A percentile compares a stretch with the other conserved stretches of the same genome.
These are phyloP conservation scores for Colletotrichum lupini DNA, from an alignment of 2,329 filamentous ascomycete species.

Conservation along the genomic window DNA sequence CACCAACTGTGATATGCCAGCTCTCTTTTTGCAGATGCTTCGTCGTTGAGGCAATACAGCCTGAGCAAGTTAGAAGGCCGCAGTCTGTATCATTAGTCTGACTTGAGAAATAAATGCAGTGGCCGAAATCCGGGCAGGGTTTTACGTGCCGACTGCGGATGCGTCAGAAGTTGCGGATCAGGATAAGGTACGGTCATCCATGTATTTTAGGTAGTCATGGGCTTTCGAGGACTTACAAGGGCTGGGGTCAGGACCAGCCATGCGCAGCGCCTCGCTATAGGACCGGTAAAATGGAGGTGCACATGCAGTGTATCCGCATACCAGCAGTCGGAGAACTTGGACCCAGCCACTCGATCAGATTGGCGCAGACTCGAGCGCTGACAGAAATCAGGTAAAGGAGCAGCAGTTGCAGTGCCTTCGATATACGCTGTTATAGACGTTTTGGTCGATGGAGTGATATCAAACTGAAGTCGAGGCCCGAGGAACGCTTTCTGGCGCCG, in stretches of 20 bases:
- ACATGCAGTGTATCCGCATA: conserved; percentile 23
- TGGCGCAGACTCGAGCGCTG: background rate
- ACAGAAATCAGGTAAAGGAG: background rate
- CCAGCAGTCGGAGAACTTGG: background rate
- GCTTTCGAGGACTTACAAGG: conserved; percentile 24
- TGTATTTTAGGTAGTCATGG: conserved; percentile 33
- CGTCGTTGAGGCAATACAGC: background rate
- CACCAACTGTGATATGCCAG: background rate
- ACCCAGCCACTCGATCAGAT: background rate
- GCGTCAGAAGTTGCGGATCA: background rate
- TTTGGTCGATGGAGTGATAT: background rate
- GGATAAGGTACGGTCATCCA: conserved; percentile 22
- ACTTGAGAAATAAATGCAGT: background rate
- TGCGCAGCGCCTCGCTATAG: conserved; percentile 46
- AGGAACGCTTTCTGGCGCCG: background rate
- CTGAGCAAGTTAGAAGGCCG: background rate
- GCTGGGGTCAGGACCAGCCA: conserved; percentile 43
- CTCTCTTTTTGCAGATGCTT: background rate
- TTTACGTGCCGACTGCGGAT: background rate
- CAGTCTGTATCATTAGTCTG: background rate
- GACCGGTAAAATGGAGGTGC: conserved; percentile 44
- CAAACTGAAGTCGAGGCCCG: background rate
- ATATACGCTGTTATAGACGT: background rate
- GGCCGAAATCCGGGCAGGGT: background rate
- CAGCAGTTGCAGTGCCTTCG: background rate